Evolutionary conservation across 495 filamentous ascomycete genomes (phyloP).

Genomic region (Cercophora newfieldiana): DNA sequence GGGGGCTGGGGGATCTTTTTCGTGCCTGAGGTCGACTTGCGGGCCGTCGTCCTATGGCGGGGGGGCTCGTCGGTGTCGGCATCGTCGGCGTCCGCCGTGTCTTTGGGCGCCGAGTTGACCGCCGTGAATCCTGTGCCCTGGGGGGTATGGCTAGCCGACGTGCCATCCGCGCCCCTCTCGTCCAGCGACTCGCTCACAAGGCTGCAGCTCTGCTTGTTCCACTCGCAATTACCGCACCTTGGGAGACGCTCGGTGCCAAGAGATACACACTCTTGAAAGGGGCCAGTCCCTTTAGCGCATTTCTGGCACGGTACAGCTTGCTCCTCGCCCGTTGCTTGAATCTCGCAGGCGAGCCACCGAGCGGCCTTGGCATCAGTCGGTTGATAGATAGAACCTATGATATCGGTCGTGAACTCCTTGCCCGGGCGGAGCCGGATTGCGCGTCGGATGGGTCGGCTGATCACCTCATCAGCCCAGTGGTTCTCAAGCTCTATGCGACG

Average conservation of each 20-base stretch:
- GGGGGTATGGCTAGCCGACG: background rate
- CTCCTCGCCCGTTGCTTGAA: conserved; percentile 33
- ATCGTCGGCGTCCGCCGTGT: background rate
- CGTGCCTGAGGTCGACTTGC: conserved; percentile 28
- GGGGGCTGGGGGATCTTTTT: conserved; percentile 6
- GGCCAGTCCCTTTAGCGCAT: conserved; percentile 26
- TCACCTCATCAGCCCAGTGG: conserved; percentile 17
- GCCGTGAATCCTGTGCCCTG: conserved; percentile 28
- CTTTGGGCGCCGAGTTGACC: conserved; percentile 19
- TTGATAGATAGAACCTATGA: conserved; percentile 27
- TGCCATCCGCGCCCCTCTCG: background rate
- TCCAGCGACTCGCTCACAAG: no score
- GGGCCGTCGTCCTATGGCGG: background rate
- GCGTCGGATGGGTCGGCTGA: conserved; percentile 29
- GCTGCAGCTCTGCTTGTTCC: conserved; percentile 31
- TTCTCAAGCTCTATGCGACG: conserved; percentile 19
- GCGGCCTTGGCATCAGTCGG: conserved; percentile 27
- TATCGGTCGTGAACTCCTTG: conserved; percentile 27
- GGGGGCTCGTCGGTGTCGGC: background rate
- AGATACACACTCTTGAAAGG: conserved; percentile 30
- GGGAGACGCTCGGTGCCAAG: conserved; percentile 25
- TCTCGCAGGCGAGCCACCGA: conserved; percentile 35
- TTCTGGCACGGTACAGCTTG: conserved; percentile 27
- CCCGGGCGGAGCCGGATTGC: conserved; percentile 27
- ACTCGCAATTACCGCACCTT: conserved; percentile 39